Evolutionary conservation across 129 eudicot species (phyloP).

Genomic region (Helianthus annuus): DNA sequence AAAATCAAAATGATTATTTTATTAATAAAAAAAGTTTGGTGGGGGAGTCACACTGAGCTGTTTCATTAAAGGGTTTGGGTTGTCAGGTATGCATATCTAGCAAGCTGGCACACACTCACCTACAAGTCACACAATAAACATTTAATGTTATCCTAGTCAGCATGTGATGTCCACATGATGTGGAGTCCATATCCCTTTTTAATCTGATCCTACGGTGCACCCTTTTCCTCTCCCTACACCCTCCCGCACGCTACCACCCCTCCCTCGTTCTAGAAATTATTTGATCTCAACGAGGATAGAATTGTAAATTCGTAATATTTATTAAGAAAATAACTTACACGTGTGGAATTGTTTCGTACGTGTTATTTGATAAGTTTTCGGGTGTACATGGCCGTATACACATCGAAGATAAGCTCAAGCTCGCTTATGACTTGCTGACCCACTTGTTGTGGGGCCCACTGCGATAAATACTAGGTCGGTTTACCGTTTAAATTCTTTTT

Average conservation of each 20-base stretch:
- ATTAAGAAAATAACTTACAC: conserved; percentile 1
- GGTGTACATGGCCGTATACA: conserved; percentile 23
- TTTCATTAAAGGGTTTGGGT: conserved; percentile 22
- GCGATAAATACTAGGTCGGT: not conserved
- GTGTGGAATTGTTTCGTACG: conserved; percentile 19
- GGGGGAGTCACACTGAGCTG: conserved; percentile 4
- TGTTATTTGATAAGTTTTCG: conserved; percentile 12
- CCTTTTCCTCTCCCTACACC: conserved; percentile 12
- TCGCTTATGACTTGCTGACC: not conserved
- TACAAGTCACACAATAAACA: not conserved
- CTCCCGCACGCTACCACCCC: conserved; percentile 10
- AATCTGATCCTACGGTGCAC: conserved; percentile 18
- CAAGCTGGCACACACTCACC: conserved; percentile 35
- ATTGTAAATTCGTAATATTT: not conserved
- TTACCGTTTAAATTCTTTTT: not conserved
- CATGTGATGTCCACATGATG: conserved; percentile 26
- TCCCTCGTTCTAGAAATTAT: not conserved
- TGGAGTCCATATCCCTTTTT: conserved; percentile 29
- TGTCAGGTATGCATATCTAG: conserved; percentile 23
- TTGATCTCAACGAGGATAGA: not conserved
- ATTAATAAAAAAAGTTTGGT: not conserved
- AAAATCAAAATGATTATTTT: not conserved
- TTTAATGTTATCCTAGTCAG: conserved; percentile 29
- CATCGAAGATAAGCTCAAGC: not conserved
- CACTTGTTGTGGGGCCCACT: not conserved